phyloP scores from a whole-genome alignment of 306 rosid species.

The Macrotyloma uniflorum region DNA sequence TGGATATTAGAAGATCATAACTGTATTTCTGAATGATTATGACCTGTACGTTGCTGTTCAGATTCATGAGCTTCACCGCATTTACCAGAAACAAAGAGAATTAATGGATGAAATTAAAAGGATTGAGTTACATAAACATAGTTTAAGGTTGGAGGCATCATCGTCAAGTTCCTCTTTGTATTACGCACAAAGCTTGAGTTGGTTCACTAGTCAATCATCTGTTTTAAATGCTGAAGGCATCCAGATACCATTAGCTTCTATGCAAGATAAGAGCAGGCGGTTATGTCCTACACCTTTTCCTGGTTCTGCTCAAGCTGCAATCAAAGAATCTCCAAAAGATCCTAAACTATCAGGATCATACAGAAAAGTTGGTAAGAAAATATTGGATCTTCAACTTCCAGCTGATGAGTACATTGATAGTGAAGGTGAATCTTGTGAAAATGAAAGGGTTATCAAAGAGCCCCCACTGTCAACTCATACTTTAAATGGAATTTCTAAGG shows the following conservation, averaged over 20 bases:
- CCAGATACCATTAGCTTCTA: slow-evolving; percentile 42
- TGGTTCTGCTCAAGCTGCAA: slow-evolving; percentile 36
- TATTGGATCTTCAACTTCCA: slow-evolving; percentile 84
- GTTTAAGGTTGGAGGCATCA: slow-evolving; percentile 47
- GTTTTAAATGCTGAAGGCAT: slow-evolving; percentile 39
- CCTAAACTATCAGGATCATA: slow-evolving; percentile 40
- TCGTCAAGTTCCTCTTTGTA: slow-evolving; percentile 42
- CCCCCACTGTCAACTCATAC: slow-evolving; percentile 36
- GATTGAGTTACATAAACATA: slow-evolving; percentile 47
- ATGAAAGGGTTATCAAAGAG: slow-evolving; percentile 42
- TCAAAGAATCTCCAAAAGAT: slow-evolving; percentile 41
- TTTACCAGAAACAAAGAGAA: slow-evolving; percentile 76
- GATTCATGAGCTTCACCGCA: slow-evolving; percentile 85
- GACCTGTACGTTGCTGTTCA: slow-evolving; percentile 45
- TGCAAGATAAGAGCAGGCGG: slow-evolving; percentile 47
- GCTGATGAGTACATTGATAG: slow-evolving; percentile 66
- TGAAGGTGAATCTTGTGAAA: slow-evolving; percentile 48
- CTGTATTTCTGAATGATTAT: slow-evolving; percentile 1
- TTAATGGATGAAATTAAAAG: slow-evolving; percentile 62
- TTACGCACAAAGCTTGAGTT: slow-evolving; percentile 43
- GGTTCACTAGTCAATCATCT: slow-evolving; percentile 46
- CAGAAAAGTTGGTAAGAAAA: slow-evolving; percentile 61
- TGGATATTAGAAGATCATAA: slow-evolving; percentile 8
- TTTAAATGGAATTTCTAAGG: slow-evolving; percentile 49
- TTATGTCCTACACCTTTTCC: slow-evolving; percentile 31